These are phyloP conservation scores for Ophiognomonia clavigignenti-juglandacearum DNA, from an alignment of 2,329 filamentous ascomycete genomes.

Conservation along the genomic window DNA sequence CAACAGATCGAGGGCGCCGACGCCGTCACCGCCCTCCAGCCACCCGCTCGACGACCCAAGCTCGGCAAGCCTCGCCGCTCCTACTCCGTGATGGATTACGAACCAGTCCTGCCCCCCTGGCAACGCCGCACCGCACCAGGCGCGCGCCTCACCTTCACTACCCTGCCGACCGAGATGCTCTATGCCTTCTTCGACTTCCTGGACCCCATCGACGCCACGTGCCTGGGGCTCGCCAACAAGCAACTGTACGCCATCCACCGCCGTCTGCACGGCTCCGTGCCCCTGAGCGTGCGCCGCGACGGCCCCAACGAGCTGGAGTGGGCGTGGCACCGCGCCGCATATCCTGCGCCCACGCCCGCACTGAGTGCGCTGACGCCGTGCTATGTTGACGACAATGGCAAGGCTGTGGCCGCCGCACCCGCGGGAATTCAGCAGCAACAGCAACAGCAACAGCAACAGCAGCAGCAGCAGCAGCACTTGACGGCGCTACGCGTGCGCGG, in stretches of 20 bases:
- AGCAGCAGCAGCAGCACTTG: conserved; percentile 26
- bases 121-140: conserved; percentile 38
- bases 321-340: conserved; percentile 55
- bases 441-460: conserved; percentile 9
- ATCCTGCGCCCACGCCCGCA: conserved; percentile 20
- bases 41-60: conserved; percentile 22
- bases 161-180: conserved; percentile 56
- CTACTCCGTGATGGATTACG: conserved; percentile 57
- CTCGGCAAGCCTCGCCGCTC: conserved; percentile 48
- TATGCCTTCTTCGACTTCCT: conserved; percentile 57
- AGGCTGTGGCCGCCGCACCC: no score
- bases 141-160: conserved; percentile 40
- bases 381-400: no score
- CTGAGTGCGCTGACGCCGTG: conserved; percentile 13
- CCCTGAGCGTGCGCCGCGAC: conserved; percentile 50
- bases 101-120: conserved; percentile 46
- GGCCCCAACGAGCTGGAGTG: conserved; percentile 61
- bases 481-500: conserved; percentile 49
- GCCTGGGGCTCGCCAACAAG: conserved; percentile 53
- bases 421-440: no score
- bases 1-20: conserved; percentile 16
- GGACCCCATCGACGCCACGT: conserved; percentile 60
- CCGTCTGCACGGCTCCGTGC: conserved; percentile 50
- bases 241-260: conserved; percentile 56
- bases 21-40: conserved; percentile 15